Evolutionary conservation across 116 monocot genomes (phyloP), one percentile per base, ranked within the genome.

Genomic region (Cymodocea nodosa): DNA sequence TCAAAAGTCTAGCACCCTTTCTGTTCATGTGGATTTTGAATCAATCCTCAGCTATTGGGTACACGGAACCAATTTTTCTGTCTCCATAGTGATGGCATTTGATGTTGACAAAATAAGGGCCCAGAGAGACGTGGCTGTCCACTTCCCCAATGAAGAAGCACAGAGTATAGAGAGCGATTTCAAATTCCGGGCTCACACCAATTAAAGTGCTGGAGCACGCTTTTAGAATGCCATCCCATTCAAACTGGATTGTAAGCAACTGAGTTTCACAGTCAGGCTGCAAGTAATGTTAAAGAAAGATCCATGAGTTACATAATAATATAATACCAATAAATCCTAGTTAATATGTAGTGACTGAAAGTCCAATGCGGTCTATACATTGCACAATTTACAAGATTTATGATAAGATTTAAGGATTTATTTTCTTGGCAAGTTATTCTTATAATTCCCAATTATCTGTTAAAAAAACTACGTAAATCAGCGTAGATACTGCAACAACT

Each of bases 141-240:
- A 85, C 87, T 52, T 70, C 59, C 17, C 95, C 95, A 0, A 75
- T 66, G 69, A 78, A 95, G 68, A 85, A 95, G 56, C 87, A 90
- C 5, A 95, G 78, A 23, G 87, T 95, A 63, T 85, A 95, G 50
- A 95, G 90, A 5, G 95, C 95, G 59, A 95, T 59, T 70, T 95
- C 95, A 68, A 95, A 87, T 75, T 95, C 95, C 2, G 95, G 95
- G 60, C 90, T 95, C 23, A 95, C 95, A 35, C 95, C 95, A 30
- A 95, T 53, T 20, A 95, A 65, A 59, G 77, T 81, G 76, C 90
- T 95, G 56, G 95, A 95, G 39, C 90, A 68, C 18, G 90, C 81
- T 76, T 95, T 95, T 51, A 87, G 76, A 53, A 95, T 37, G 14
- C 95, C 95, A 52, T 95, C 82, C 95, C 95, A 95, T 71, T 95